A percentile compares a stretch with the other conserved stretches of the same genome.
These are phyloP conservation scores for Debaryomyces castellii DNA, from an alignment of 805 yeast species.

Conservation along the genomic window DNA sequence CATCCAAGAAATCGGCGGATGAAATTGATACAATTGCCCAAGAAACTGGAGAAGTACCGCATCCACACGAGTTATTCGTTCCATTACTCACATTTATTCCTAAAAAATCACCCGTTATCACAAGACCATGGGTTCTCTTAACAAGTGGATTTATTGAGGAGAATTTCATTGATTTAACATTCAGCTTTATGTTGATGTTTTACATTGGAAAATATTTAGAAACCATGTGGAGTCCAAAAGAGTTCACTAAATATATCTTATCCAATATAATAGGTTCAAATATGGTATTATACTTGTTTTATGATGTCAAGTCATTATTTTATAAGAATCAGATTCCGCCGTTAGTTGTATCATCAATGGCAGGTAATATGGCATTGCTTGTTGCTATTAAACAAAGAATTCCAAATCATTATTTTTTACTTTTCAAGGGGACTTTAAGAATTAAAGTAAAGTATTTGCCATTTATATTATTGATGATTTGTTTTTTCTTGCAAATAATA, in stretches of 20 bases:
- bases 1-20: conserved; percentile 21
- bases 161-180: conserved; percentile 34
- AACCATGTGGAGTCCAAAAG: conserved; percentile 60
- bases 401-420: conserved; percentile 56
- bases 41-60: conserved; percentile 38
- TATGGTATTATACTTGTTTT: conserved; percentile 26
- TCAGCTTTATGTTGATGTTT: conserved; percentile 37
- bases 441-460: conserved; percentile 43
- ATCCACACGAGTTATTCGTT: conserved; percentile 47
- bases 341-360: conserved; percentile 53
- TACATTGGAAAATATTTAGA: conserved; percentile 67
- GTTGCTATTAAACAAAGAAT: conserved; percentile 67
- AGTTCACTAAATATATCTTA: conserved; percentile 47
- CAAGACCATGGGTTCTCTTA: conserved; percentile 51
- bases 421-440: conserved; percentile 47
- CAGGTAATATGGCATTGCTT: conserved; percentile 55
- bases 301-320: conserved; percentile 14
- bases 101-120: conserved; percentile 35
- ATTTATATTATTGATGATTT: conserved; percentile 25
- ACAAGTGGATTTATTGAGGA: conserved; percentile 50
- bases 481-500: conserved; percentile 21
- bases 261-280: conserved; percentile 38
- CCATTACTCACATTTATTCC: conserved; percentile 53
- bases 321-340: conserved; percentile 30
- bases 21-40: conserved; percentile 25